Base-by-base conservation (phyloP, 2,329 filamentous ascomycete species). In the Sporothrix brunneoviolacea region DNA sequence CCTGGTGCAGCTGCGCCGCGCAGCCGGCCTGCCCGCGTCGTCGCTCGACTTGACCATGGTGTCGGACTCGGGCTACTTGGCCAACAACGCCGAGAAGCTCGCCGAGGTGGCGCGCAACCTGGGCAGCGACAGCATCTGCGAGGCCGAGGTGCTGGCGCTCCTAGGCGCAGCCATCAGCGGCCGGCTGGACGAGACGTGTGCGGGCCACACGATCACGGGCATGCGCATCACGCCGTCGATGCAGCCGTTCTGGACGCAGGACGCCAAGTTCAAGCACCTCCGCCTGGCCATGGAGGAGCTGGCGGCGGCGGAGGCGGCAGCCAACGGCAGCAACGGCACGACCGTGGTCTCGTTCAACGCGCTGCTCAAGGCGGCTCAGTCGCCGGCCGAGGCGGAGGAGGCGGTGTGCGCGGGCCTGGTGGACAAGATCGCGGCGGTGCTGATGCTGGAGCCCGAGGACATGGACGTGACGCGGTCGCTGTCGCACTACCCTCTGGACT, bases 31-130 rank as follows among this genome's bases (percentile, higher is more conserved):
- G 3, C 61, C 68, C 0, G 61, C 61, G 0, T 21, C 72, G 0
- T 70, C 70, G 0, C 65, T 84, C 2, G 71, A 82, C 57, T 64
- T 83, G 13, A 77, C 76, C 0, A 69, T 70, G 2, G 69, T 83
- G 8, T 67, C 66, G 0, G 73, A 72, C 52, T 68, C 72, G 1
- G 75, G 75, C 3, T 77, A 76, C 58, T 62, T 78, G 2, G 72
- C 73, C 1, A 70, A 75, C 51, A 49, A 63, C 51, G 64, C 65
- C 0, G 72, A 76, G 36, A 72, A 72, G 56, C 76, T 75, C 28
- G 63, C 60, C 22, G 65, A 69, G 47, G 67, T 69, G 0, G 64
- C 67, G 12, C 51, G 60, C 27, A 51, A 52, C 39, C 46, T 57
- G 4, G 56, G 56, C 30, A 43, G 56, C 42, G 52, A 56, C 48